A percentile compares a stretch with the other conserved stretches of the same genome.
These are phyloP conservation scores for Paramarasmius palmivorus DNA, from an alignment of 1,284 basidiomycete genomes.

Conservation along the genomic window DNA sequence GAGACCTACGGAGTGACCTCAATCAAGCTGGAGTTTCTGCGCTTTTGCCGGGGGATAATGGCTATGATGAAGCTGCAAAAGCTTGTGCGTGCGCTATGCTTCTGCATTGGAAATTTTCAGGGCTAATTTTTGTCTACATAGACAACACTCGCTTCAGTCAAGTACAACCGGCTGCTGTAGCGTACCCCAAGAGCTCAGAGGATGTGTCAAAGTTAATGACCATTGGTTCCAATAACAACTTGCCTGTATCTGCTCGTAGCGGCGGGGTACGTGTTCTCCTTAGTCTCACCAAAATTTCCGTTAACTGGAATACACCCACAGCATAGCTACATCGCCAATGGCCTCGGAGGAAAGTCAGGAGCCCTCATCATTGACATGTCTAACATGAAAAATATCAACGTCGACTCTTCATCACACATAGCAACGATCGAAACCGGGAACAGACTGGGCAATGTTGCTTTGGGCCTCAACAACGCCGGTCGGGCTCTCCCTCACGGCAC, in stretches of 20 bases:
- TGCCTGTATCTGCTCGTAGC: constrained; percentile 3
- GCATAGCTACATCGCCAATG: constrained; percentile 27
- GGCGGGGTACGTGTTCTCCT: not conserved
- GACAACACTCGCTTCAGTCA: constrained; percentile 2
- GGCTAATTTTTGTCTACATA: not conserved
- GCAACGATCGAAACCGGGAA: constrained; percentile 25
- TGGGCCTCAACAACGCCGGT: constrained; percentile 23
- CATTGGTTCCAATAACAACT: not conserved
- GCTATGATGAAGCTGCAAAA: not conserved
- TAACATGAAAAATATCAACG: constrained; percentile 21
- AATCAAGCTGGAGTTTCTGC: not conserved
- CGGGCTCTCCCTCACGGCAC: constrained; percentile 31
- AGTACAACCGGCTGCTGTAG: not conserved
- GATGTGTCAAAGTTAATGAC: not conserved
- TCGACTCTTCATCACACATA: constrained; percentile 13
- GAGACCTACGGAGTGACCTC: not conserved
- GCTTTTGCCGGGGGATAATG: not conserved
- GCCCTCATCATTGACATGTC: constrained; percentile 26
- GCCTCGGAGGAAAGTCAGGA: constrained; percentile 23
- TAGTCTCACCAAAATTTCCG: not conserved
- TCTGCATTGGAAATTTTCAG: not conserved
- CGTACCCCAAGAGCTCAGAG: not conserved
- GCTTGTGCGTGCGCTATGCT: not conserved
- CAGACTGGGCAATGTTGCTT: constrained; percentile 28
- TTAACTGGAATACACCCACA: not conserved